Percentiles rank a stretch among this genome's conserved stretches.
Evolutionary conservation across 768 basidiomycete species (phyloP).

Genomic region (Fomitopsis pulvina): DNA sequence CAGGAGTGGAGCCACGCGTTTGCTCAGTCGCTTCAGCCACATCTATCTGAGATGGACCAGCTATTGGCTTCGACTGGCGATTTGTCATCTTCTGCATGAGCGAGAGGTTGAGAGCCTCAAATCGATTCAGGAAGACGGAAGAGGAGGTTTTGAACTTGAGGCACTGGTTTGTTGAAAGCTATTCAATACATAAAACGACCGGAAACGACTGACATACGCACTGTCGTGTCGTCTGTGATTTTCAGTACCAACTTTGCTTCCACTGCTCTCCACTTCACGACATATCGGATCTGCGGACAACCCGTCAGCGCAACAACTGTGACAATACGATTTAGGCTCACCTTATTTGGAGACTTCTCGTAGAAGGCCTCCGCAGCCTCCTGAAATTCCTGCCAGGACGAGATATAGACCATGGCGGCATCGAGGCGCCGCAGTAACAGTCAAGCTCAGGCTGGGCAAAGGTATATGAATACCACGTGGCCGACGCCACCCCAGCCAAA

Average conservation of each 20-base stretch:
- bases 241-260: slow-evolving; percentile 89
- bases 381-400: slow-evolving; percentile 85
- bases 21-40: slow-evolving; percentile 2
- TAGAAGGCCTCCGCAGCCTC: slow-evolving; percentile 87
- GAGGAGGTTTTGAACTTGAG: slow-evolving; percentile 96
- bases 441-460: too few relatives aligned
- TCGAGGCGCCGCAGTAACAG: neutral
- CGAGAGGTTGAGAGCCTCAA: slow-evolving; percentile 84
- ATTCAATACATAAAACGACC: neutral
- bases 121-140: slow-evolving; percentile 92
- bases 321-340: slow-evolving; percentile 28
- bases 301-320: neutral
- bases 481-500: too few relatives aligned
- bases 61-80: slow-evolving; percentile 16
- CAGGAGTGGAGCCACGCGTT: slow-evolving; percentile 3
- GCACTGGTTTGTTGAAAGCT: slow-evolving; percentile 47
- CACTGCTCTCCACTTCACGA: slow-evolving; percentile 84
- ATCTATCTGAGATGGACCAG: slow-evolving; percentile 7
- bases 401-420: slow-evolving; percentile 81
- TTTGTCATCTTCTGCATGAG: slow-evolving; percentile 88
- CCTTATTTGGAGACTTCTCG: slow-evolving; percentile 68
- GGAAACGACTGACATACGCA: slow-evolving; percentile 33
- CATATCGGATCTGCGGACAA: slow-evolving; percentile 71
- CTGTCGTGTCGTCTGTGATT: slow-evolving; percentile 86
- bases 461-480: too few relatives aligned